Conservation (phyloP, 202 grass and related monocot species). For the Hordeum pubiflorum region DNA sequence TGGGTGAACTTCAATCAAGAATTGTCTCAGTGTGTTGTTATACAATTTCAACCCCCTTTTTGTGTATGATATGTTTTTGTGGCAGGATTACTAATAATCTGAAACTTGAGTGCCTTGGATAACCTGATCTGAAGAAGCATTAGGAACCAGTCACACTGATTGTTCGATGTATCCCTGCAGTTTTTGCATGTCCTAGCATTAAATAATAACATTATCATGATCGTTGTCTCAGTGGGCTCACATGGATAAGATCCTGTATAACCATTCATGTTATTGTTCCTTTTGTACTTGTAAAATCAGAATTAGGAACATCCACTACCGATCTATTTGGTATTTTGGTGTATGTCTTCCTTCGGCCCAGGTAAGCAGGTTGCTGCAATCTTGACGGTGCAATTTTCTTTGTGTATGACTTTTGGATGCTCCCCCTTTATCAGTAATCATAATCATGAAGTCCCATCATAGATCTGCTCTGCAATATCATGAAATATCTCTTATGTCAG, state of each 20-base stretch:
- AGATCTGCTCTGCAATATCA: neutral
- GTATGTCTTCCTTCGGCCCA: neutral
- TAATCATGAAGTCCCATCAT: neutral
- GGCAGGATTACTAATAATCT: neutral
- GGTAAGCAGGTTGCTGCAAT: neutral
- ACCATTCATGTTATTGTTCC: neutral
- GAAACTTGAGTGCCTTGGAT: neutral
- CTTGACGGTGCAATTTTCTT: neutral
- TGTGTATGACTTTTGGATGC: constrained; percentile 4
- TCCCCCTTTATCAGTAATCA: neutral
- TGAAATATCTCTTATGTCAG: neutral
- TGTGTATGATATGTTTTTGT: neutral
- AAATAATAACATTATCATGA: neutral
- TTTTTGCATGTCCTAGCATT: neutral
- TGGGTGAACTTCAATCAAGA: neutral
- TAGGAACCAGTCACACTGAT: neutral
- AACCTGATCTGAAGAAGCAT: constrained; percentile 6
- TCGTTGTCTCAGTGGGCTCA: neutral
- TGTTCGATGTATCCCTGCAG: neutral
- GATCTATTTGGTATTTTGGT: neutral
- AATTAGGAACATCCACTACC: neutral
- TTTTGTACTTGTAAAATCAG: constrained; percentile 16
- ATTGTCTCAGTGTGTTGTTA: neutral
- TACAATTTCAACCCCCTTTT: neutral
- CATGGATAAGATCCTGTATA: neutral